phyloP scores from a whole-genome alignment of 805 yeast genomes.

The Zygosaccharomyces pseudorouxii region DNA sequence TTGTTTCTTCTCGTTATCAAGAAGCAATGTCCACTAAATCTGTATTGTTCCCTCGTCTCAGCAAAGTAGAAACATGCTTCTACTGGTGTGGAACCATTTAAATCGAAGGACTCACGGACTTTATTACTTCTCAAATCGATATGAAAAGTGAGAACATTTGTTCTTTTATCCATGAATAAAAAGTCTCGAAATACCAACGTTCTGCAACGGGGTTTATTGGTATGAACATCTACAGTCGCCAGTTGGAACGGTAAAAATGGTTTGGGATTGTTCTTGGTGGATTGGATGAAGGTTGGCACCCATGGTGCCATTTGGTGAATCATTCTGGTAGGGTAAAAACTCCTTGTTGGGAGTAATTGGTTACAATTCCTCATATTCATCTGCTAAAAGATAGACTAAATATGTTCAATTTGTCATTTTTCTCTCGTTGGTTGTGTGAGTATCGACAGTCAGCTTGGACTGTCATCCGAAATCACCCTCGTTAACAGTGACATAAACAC shows the following conservation, averaged over 20 bases:
- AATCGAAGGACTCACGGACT: constrained; percentile 43
- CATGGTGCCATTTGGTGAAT: constrained; percentile 62
- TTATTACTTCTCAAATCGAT: constrained; percentile 71
- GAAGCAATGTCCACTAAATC: constrained; percentile 65
- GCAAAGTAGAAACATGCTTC: constrained; percentile 77
- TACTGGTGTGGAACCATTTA: constrained; percentile 45
- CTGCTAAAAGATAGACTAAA: neutral
- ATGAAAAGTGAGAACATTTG: constrained; percentile 62
- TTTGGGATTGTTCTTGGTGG: constrained; percentile 44
- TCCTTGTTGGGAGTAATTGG: neutral
- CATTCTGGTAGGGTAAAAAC: constrained; percentile 7
- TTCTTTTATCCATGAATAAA: constrained; percentile 61
- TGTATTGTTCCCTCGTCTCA: constrained; percentile 57
- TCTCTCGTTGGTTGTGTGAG: neutral
- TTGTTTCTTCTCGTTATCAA: constrained; percentile 33
- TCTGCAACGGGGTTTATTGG: constrained; percentile 53
- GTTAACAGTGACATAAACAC: neutral
- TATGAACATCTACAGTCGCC: constrained; percentile 57
- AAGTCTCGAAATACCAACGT: constrained; percentile 73
- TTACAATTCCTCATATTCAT: neutral
- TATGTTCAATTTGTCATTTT: neutral
- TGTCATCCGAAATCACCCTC: neutral
- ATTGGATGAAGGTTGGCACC: constrained; percentile 61
- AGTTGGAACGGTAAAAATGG: constrained; percentile 60
- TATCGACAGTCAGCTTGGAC: neutral